Evolutionary conservation across 2,329 filamentous ascomycete genomes (phyloP), one percentile per base, ranked within the genome.

Genomic region (Colletotrichum liaoningense): DNA sequence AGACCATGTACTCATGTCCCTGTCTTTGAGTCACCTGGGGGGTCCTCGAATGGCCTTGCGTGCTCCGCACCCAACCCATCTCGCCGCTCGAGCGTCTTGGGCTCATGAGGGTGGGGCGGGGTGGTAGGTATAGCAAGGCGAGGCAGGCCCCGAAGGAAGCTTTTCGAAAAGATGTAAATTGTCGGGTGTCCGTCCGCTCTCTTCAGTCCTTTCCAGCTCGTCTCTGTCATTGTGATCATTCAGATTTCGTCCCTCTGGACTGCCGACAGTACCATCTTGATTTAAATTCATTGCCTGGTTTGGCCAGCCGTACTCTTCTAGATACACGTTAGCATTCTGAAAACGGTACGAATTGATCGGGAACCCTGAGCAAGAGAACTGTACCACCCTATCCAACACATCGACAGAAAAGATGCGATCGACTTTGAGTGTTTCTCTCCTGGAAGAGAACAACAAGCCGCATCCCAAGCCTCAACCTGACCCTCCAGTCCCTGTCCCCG

Each of bases 381-480:
- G 24, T 35, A 14, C 26, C 26, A 12, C 14, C 28, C 33, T n/a
- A n/a, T 12, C n/a, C 70, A 56, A 38, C 26, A 66, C 4, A 52
- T 67, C 22, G 24, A 22, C 54, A 9, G 9, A 19, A 62, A 62
- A 46, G 12, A 65, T 46, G 46, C 46, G 35, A 24, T 42, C 62
- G 19, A 22, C 14, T 55, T 64, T 63, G 62, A 63, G 28, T 54
- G 63, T 63, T 46, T 22, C 30, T 30, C 28, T 38, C 33, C 16
- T 64, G 42, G 42, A 56, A 42, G 73, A 77, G 33, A 63, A 46
- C n/a, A 69, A 79, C 69, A 80, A 77, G 33, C 80, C 80, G 9
- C 59, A 74, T 26, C 80, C 80, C 42, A 77, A 78, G 63, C 80
- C 80, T 49, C 77, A 73, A 28, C 80, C 80, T 22, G 78, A 80